A percentile compares a stretch with the other conserved stretches of the same genome.
These are phyloP conservation scores for Vanderwaltozyma verrucispora DNA, from an alignment of 805 yeast species.

Conservation along the genomic window DNA sequence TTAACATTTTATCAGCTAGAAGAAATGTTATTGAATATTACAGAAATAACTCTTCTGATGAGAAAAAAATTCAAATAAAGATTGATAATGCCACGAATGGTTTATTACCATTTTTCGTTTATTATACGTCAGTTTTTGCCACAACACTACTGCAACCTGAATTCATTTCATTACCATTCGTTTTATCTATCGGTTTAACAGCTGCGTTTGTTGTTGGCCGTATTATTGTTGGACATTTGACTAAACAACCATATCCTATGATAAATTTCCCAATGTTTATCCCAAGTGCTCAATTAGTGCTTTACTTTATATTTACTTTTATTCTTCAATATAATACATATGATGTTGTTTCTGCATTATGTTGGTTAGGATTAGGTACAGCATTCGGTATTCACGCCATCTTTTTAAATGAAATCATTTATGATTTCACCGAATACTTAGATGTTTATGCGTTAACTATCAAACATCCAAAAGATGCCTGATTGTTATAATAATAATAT, in stretches of 20 bases:
- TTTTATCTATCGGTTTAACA: slow-evolving; percentile 62
- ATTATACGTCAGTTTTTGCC: slow-evolving; percentile 39
- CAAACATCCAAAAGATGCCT: slow-evolving; percentile 57
- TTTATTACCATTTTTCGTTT: slow-evolving; percentile 60
- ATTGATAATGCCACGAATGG: slow-evolving; percentile 38
- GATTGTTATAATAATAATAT: too few species aligned
- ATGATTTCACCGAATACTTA: slow-evolving; percentile 70
- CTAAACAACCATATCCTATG: slow-evolving; percentile 68
- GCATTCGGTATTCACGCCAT: slow-evolving; percentile 60
- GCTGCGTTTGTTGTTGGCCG: slow-evolving; percentile 84
- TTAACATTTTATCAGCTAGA: slow-evolving; percentile 63
- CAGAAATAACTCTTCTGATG: slow-evolving; percentile 20
- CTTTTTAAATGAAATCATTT: slow-evolving; percentile 70
- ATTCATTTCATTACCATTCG: slow-evolving; percentile 44
- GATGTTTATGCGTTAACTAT: slow-evolving; percentile 83
- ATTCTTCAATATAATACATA: slow-evolving; percentile 28
- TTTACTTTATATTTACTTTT: slow-evolving; percentile 20
- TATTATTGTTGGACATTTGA: slow-evolving; percentile 78
- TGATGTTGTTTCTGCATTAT: slow-evolving; percentile 39
- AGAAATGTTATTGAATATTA: slow-evolving; percentile 46
- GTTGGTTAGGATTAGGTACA: slow-evolving; percentile 58
- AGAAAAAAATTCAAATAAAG: slow-evolving; percentile 11
- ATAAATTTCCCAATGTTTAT: slow-evolving; percentile 61
- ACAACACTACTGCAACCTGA: slow-evolving; percentile 43
- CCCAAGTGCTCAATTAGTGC: slow-evolving; percentile 41